Conservation (phyloP, 768 basidiomycete species). For the Rossbeevera mucosa region DNA sequence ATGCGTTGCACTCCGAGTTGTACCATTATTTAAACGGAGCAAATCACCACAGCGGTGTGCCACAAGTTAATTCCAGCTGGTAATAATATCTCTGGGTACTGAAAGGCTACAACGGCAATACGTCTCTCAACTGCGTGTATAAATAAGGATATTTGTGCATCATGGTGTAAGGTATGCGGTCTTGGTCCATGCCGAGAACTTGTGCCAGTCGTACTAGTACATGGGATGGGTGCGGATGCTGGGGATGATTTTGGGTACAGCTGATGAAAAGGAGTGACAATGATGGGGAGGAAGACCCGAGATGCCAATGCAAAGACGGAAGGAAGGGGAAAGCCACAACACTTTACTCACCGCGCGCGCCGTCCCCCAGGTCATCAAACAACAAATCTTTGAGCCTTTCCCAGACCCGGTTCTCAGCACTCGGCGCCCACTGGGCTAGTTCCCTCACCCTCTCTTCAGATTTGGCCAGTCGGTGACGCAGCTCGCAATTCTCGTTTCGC, state of each 20-base stretch:
- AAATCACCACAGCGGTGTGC: not conserved
- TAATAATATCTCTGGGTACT: slow-evolving; percentile 1
- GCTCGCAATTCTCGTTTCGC: slow-evolving; percentile 16
- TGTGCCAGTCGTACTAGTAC: slow-evolving; percentile 16
- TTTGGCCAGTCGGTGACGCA: slow-evolving; percentile 22
- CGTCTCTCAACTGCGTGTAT: slow-evolving; percentile 22
- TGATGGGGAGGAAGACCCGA: not conserved
- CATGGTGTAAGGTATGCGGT: slow-evolving; percentile 21
- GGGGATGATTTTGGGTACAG: slow-evolving; percentile 18
- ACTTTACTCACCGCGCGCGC: slow-evolving; percentile 20
- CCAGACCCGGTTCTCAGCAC: slow-evolving; percentile 23
- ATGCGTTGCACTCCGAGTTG: slow-evolving; percentile 17
- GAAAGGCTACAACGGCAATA: slow-evolving; percentile 16
- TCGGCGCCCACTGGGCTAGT: slow-evolving; percentile 9
- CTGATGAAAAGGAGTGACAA: slow-evolving; percentile 6
- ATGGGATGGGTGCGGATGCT: slow-evolving; percentile 23
- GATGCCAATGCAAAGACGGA: slow-evolving; percentile 6
- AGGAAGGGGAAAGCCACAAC: not conserved
- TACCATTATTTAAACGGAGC: slow-evolving; percentile 9
- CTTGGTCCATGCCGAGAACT: slow-evolving; percentile 21
- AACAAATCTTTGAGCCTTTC: slow-evolving; percentile 27
- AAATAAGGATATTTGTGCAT: slow-evolving; percentile 16
- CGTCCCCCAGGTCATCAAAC: slow-evolving; percentile 23
- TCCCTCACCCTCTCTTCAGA: slow-evolving; percentile 22
- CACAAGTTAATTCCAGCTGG: slow-evolving; percentile 2